These are phyloP conservation scores for Plicaturopsis crispa DNA, from an alignment of 768 basidiomycete genomes.

Conservation along the genomic window DNA sequence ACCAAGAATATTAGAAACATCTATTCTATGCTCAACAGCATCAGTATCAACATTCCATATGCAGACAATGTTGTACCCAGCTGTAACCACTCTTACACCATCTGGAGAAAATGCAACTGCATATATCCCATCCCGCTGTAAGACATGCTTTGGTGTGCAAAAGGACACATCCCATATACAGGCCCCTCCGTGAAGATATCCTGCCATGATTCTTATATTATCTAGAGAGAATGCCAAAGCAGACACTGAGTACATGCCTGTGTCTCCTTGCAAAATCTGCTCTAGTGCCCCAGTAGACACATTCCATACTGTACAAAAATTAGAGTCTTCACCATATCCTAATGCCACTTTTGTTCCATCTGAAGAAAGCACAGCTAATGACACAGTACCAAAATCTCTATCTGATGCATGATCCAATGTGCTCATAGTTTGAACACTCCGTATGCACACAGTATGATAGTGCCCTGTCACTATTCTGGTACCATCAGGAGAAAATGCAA, in stretches of 20 bases:
- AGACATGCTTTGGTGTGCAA: constrained; percentile 10
- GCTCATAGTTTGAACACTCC: not conserved
- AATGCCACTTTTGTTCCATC: not conserved
- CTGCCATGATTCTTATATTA: not conserved
- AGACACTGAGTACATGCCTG: not conserved
- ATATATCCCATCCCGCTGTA: not conserved
- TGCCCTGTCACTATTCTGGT: not conserved
- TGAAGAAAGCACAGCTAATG: not conserved
- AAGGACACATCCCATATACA: not conserved
- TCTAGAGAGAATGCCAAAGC: not conserved
- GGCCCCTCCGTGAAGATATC: not conserved
- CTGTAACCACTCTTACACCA: not conserved
- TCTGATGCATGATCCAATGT: not conserved
- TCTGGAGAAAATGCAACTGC: not conserved
- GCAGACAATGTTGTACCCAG: too few species aligned
- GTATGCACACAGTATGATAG: not conserved
- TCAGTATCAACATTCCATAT: too few species aligned
- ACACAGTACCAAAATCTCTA: not conserved
- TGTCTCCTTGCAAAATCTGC: too few species aligned
- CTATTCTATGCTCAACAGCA: too few species aligned
- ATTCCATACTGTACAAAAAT: too few species aligned
- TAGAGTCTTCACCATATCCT: not conserved
- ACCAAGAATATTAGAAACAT: too few species aligned
- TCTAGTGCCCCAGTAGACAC: too few species aligned
- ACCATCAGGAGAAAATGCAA: not conserved